Evolutionary conservation across 768 basidiomycete species (phyloP).

Genomic region (Lactarius akahatsu): DNA sequence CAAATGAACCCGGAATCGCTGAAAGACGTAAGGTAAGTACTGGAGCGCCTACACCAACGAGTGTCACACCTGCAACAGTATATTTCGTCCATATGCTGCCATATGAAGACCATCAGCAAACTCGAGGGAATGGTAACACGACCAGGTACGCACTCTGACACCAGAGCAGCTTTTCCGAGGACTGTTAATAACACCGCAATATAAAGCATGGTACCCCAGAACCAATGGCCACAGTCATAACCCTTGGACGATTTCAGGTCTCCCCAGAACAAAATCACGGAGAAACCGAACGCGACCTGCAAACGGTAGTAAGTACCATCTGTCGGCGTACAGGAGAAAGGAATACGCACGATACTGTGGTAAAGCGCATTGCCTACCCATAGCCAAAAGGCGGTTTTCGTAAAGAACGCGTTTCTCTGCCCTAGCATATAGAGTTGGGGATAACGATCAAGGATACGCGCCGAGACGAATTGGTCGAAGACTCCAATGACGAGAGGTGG

Average conservation of each 20-base stretch:
- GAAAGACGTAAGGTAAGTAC: conserved; percentile 25
- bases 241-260: conserved; percentile 82
- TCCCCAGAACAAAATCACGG: conserved; percentile 89
- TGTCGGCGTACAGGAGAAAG: not conserved
- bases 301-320: conserved; percentile 4
- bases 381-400: conserved; percentile 86
- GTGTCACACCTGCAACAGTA: conserved; percentile 75
- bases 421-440: conserved; percentile 95
- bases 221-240: conserved; percentile 91
- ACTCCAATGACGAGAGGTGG: conserved; percentile 97
- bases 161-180: conserved; percentile 93
- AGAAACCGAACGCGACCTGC: conserved; percentile 85
- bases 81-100: conserved; percentile 98
- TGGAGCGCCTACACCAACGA: not conserved
- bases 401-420: conserved; percentile 92
- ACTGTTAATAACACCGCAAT: conserved; percentile 91
- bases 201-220: conserved; percentile 98
- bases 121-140: conserved; percentile 14
- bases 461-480: conserved; percentile 98
- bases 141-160: conserved; percentile 80
- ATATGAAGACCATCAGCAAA: conserved; percentile 7
- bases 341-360: conserved; percentile 71
- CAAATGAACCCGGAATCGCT: conserved; percentile 97
- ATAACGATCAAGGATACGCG: conserved; percentile 93
- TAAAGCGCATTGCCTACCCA: conserved; percentile 90